These are phyloP conservation scores for Aschersonia sp. DNA, from an alignment of 2,329 filamentous ascomycete genomes.

Conservation along the genomic window DNA sequence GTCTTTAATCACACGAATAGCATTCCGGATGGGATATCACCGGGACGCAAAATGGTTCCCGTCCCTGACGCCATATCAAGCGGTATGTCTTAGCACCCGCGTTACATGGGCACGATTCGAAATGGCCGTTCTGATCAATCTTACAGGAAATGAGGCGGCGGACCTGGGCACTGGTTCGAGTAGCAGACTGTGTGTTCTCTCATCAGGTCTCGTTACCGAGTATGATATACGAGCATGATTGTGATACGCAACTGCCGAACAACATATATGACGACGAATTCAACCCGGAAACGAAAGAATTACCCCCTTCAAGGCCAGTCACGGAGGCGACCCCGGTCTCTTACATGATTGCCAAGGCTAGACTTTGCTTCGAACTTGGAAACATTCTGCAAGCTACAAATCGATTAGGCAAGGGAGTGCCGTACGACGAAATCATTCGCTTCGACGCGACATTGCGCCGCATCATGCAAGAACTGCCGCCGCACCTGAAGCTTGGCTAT, in stretches of 20 bases:
- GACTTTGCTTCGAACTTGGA: constrained; percentile 53
- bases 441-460: constrained; percentile 47
- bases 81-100: constrained; percentile 23
- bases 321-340: constrained; percentile 62
- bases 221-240: constrained; percentile 62
- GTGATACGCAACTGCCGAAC: constrained; percentile 58
- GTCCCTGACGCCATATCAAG: constrained; percentile 58
- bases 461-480: constrained; percentile 54
- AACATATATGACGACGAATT: constrained; percentile 77
- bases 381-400: constrained; percentile 54
- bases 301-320: constrained; percentile 53
- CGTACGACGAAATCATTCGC: constrained; percentile 51
- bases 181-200: constrained; percentile 64
- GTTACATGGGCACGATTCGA: no score
- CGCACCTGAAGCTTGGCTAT: constrained; percentile 61
- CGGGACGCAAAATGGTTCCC: constrained; percentile 64
- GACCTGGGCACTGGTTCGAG: constrained; percentile 56
- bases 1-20: constrained; percentile 39
- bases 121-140: no score
- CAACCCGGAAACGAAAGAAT: constrained; percentile 47
- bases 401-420: constrained; percentile 36
- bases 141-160: constrained; percentile 51
- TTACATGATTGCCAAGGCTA: constrained; percentile 64
- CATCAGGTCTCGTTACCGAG: constrained; percentile 52
- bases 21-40: constrained; percentile 62